phyloP scores from a whole-genome alignment of 1,139 yeast genomes.

The Yamadazyma spencermartinsiae region DNA sequence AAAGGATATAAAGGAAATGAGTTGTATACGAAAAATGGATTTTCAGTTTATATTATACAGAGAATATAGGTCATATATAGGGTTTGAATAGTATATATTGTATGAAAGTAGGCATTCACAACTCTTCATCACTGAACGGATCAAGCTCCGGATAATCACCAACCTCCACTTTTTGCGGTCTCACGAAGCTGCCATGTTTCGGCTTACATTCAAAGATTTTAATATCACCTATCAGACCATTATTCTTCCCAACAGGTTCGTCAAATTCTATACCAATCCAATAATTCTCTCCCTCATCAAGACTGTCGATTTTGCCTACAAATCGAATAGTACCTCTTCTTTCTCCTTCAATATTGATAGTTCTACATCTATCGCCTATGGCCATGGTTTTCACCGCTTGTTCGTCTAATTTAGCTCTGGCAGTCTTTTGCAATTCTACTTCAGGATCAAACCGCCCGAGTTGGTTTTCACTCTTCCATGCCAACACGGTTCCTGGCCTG shows the following conservation, averaged over 20 bases:
- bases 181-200: conserved; percentile 53
- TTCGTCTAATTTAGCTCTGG: conserved; percentile 19
- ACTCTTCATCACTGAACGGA: conserved; percentile 43
- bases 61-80: too few relatives aligned
- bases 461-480: conserved; percentile 69
- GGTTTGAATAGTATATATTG: too few relatives aligned
- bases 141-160: conserved; percentile 54
- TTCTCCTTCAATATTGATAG: conserved; percentile 47
- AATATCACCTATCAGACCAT: conserved; percentile 38
- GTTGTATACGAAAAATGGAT: too few relatives aligned
- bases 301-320: conserved; percentile 65
- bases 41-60: too few relatives aligned
- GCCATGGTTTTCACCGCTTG: conserved; percentile 19
- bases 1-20: too few relatives aligned
- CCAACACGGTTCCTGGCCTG: conserved; percentile 61
- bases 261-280: conserved; percentile 54
- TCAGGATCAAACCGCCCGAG: conserved; percentile 74
- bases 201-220: conserved; percentile 34
- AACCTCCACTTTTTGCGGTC: conserved; percentile 49
- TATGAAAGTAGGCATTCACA: too few relatives aligned
- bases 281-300: conserved; percentile 46
- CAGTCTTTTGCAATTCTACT: conserved; percentile 27
- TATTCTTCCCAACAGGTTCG: conserved; percentile 50
- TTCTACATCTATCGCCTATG: conserved; percentile 42
- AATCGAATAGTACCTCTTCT: conserved; percentile 69